Evolutionary conservation across 179 eudicot genomes (phyloP).

Genomic region (Beta corolliflora): DNA sequence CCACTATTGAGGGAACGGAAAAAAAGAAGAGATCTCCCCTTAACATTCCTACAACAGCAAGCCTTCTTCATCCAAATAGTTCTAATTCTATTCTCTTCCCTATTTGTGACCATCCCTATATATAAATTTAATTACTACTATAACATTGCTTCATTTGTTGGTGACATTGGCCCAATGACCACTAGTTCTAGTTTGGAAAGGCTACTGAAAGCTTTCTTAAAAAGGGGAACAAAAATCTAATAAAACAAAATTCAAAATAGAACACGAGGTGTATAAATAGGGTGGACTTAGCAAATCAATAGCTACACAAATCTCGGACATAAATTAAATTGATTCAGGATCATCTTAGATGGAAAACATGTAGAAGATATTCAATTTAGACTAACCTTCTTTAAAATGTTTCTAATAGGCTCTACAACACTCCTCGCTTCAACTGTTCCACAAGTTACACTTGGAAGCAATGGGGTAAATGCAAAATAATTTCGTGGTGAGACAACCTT

Average conservation of each 20-base stretch:
- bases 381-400: conserved; percentile 70
- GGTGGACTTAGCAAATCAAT: no score
- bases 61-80: not conserved
- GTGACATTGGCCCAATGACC: not conserved
- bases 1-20: not conserved
- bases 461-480: conserved; percentile 88
- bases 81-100: not conserved
- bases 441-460: conserved; percentile 86
- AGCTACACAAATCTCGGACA: not conserved
- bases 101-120: not conserved
- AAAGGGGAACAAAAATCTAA: not conserved
- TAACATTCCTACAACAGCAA: not conserved
- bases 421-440: conserved; percentile 94
- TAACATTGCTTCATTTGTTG: not conserved
- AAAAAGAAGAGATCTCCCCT: not conserved
- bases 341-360: not conserved
- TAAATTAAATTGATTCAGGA: not conserved
- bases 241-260: not conserved
- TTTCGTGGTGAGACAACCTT: conserved; percentile 87
- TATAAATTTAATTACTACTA: no score
- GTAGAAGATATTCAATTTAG: not conserved
- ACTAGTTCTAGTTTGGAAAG: not conserved
- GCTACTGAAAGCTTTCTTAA: not conserved
- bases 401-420: conserved; percentile 81
- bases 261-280: not conserved